These are phyloP conservation scores for bread wheat (Triticum aestivum) DNA, from an alignment of 176 grass and related monocot species.

Conservation along the genomic window IWGSC_CS_RefSeq_v2.1 NC_057814.1:234793237-234793736, in stretches of 20 bases:
- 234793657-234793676: slow-evolving; percentile 18
- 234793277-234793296: background rate
- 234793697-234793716: background rate
- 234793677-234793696: slow-evolving; percentile 28
- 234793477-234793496: slow-evolving; percentile 15
- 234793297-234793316: slow-evolving; percentile 10
- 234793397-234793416: slow-evolving; percentile 8
- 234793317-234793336: slow-evolving; percentile 4
- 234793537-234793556: slow-evolving; percentile 27
- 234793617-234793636: slow-evolving; percentile 26
- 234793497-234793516: background rate
- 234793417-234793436: background rate
- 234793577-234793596: slow-evolving; percentile 29
- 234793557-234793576: background rate
- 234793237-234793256: too few species aligned
- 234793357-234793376: background rate
- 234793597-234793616: slow-evolving; percentile 20
- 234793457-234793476: slow-evolving; percentile 26
- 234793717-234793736: slow-evolving; percentile 15
- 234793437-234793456: background rate
- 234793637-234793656: slow-evolving; percentile 18
- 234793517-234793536: background rate
- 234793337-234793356: slow-evolving; percentile 1
- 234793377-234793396: background rate
- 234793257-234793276: too few species aligned